Evolutionary conservation across 371 early-diverging fungal genomes (phyloP).

Genomic region (Funneliformis caledonium): DNA sequence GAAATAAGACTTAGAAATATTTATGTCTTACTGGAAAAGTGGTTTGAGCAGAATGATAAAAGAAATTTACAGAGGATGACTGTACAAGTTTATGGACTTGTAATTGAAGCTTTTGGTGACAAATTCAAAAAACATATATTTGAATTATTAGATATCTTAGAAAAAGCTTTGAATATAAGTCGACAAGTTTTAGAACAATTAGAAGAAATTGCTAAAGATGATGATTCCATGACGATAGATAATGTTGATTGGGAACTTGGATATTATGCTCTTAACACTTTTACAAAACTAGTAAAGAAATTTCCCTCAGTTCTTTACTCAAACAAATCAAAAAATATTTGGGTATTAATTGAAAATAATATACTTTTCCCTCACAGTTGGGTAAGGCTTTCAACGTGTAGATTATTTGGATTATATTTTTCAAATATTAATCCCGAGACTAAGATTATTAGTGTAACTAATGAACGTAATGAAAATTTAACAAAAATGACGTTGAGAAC

Average conservation of each 20-base stretch:
- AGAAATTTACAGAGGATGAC: constrained; percentile 72
- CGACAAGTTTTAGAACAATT: constrained; percentile 54
- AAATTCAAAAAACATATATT: constrained; percentile 60
- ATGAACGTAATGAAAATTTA: constrained; percentile 52
- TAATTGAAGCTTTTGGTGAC: constrained; percentile 75
- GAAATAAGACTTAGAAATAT: constrained; percentile 58
- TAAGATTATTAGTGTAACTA: constrained; percentile 47
- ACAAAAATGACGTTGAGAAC: constrained; percentile 55
- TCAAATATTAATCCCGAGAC: constrained; percentile 64
- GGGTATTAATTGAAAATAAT: constrained; percentile 64
- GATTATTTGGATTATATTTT: constrained; percentile 82
- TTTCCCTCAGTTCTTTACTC: constrained; percentile 60
- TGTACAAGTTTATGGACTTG: constrained; percentile 83
- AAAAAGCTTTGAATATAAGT: constrained; percentile 57
- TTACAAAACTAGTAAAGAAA: constrained; percentile 65
- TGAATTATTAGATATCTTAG: constrained; percentile 55
- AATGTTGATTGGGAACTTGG: constrained; percentile 79
- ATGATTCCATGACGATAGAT: constrained; percentile 55
- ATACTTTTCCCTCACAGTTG: constrained; percentile 88
- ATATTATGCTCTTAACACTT: constrained; percentile 81
- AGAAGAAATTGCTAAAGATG: constrained; percentile 45
- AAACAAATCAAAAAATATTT: constrained; percentile 52
- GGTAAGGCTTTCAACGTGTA: constrained; percentile 76
- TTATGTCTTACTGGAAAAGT: constrained; percentile 69
- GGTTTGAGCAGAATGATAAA: constrained; percentile 67